A percentile compares a stretch with the other conserved stretches of the same genome.
Evolutionary conservation across 2,329 filamentous ascomycete species (phyloP).

Genomic region (Paecilomyces sp.): DNA sequence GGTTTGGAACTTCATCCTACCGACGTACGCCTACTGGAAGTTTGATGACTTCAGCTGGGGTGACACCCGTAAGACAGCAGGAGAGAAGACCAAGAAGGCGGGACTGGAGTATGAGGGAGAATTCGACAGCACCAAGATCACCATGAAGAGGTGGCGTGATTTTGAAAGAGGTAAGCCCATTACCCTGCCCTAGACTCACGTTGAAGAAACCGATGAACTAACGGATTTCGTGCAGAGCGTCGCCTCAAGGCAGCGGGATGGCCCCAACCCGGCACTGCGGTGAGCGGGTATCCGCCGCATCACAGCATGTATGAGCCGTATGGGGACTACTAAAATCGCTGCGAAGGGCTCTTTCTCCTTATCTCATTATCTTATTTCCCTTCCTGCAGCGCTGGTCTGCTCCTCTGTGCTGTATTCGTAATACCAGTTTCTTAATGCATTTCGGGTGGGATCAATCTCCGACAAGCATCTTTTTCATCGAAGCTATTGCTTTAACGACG

Average conservation of each 20-base stretch:
- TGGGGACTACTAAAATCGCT: conserved; percentile 25
- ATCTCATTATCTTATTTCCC: conserved; percentile 1
- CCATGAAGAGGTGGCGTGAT: conserved; percentile 97
- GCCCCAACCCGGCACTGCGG: conserved; percentile 16
- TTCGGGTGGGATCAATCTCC: background rate
- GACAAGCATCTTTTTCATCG: background rate
- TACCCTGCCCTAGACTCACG: background rate
- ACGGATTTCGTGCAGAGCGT: conserved; percentile 24
- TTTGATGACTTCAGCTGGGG: conserved; percentile 99
- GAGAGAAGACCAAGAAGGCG: conserved; percentile 80
- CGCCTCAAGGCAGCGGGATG: conserved; percentile 23
- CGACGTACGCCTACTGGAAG: conserved; percentile 96
- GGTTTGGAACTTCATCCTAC: conserved; percentile 95
- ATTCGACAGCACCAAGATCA: conserved; percentile 98
- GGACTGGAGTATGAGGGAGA: conserved; percentile 87
- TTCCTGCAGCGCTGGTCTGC: conserved; percentile 1
- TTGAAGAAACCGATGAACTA: conserved; percentile 1
- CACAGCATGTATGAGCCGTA: conserved; percentile 26
- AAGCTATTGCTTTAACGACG: background rate
- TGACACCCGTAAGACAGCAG: conserved; percentile 90
- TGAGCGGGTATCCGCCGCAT: conserved; percentile 20
- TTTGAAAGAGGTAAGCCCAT: conserved; percentile 65
- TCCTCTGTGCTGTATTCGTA: background rate
- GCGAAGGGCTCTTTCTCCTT: conserved; percentile 2
- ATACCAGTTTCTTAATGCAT: background rate